These are phyloP conservation scores for Saccharomycopsis sp. DNA, from an alignment of 805 yeast species.

Conservation along the genomic window DNA sequence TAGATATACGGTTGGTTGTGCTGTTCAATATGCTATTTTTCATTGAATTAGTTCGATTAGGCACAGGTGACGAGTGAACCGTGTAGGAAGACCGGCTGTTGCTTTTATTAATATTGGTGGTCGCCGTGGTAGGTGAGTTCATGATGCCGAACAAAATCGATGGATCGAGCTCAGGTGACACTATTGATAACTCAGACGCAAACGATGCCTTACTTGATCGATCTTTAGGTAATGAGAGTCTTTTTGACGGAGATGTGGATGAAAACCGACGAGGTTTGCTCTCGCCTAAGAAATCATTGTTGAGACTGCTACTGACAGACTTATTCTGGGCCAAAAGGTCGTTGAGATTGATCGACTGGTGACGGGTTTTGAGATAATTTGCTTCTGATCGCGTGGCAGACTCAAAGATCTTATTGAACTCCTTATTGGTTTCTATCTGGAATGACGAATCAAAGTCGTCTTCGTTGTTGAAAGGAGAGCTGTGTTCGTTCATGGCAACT, in stretches of 20 bases:
- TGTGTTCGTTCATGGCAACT: neutral
- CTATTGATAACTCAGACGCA: neutral
- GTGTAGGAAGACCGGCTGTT: neutral
- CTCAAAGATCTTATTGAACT: constrained; percentile 19
- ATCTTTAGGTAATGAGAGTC: neutral
- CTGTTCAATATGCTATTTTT: neutral
- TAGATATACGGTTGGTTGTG: neutral
- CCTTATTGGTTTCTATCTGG: constrained; percentile 19
- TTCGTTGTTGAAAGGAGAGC: constrained; percentile 17
- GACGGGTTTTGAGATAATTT: neutral
- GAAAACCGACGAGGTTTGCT: neutral
- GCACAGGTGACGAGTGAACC: neutral
- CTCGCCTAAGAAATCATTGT: neutral
- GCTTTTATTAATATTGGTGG: neutral
- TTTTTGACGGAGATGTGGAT: neutral
- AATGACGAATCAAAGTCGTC: constrained; percentile 16
- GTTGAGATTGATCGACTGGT: constrained; percentile 8
- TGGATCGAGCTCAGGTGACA: neutral
- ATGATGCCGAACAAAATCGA: neutral
- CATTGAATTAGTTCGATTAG: neutral
- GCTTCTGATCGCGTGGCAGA: constrained; percentile 11
- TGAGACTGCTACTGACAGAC: neutral
- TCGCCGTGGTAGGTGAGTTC: neutral
- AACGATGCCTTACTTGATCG: neutral
- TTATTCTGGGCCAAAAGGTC: constrained; percentile 9